Percentiles rank a stretch among this genome's conserved stretches.
Conservation (phyloP, 257 asterid genomes). For the Solanum chiquidenum region DNA sequence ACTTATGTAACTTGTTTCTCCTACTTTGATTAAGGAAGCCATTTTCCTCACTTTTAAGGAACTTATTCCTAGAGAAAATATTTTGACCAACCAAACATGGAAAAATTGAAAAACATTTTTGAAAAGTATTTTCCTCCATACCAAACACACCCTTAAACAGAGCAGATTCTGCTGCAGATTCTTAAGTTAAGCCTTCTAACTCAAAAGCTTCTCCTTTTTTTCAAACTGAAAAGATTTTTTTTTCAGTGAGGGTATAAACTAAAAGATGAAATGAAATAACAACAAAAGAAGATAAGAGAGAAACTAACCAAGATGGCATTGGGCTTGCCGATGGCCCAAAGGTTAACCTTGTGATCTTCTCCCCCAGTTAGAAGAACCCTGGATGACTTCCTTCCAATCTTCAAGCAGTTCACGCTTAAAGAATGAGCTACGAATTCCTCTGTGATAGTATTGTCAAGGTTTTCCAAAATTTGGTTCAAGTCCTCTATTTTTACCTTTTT, state of each 20-base stretch:
- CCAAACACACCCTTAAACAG: neutral
- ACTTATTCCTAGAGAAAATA: neutral
- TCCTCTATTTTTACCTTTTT: neutral
- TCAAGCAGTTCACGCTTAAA: conserved; percentile 86
- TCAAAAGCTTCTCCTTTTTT: neutral
- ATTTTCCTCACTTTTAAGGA: neutral
- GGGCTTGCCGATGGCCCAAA: conserved; percentile 99
- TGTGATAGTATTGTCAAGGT: conserved; percentile 51
- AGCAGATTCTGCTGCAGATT: neutral
- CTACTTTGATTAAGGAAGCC: neutral
- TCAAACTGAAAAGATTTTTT: neutral
- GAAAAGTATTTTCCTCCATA: neutral
- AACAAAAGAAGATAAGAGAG: conserved; percentile 1
- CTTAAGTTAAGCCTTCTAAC: neutral
- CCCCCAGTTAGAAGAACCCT: conserved; percentile 98
- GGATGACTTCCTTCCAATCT: conserved; percentile 91
- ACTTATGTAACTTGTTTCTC: neutral
- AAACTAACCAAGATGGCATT: conserved; percentile 88
- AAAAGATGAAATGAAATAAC: neutral
- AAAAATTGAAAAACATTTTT: neutral
- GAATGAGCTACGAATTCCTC: conserved; percentile 99
- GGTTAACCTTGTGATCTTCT: conserved; percentile 98
- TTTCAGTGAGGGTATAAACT: neutral
- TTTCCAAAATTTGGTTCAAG: conserved; percentile 6
- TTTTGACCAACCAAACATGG: neutral